A percentile compares a stretch with the other conserved stretches of the same genome.
phyloP scores from a whole-genome alignment of 2,329 filamentous ascomycete genomes.

The Parastagonospora nodorum region DNA sequence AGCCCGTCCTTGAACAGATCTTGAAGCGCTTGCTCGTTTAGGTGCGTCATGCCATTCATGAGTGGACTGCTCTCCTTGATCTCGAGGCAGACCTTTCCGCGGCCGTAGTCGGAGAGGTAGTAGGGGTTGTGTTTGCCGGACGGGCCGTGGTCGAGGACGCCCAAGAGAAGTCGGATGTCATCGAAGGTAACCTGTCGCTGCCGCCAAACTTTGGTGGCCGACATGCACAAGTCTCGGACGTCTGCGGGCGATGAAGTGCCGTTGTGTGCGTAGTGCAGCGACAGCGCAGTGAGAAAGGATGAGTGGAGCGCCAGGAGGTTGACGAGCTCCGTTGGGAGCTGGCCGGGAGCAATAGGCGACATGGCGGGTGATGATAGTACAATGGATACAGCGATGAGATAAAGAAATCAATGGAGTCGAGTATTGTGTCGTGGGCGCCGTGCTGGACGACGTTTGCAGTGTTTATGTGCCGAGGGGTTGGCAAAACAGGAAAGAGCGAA shows the following conservation, averaged over 20 bases:
- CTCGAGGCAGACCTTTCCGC: conserved; percentile 51
- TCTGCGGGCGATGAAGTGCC: conserved; percentile 52
- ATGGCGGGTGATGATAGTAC: conserved; percentile 27
- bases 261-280: conserved; percentile 57
- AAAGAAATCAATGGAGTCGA: conserved; percentile 24
- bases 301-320: conserved; percentile 53
- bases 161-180: conserved; percentile 54
- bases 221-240: conserved; percentile 46
- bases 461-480: conserved; percentile 37
- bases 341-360: conserved; percentile 34
- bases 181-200: conserved; percentile 52
- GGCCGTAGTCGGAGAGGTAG: conserved; percentile 50
- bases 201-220: conserved; percentile 52
- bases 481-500: conserved; percentile 26
- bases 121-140: conserved; percentile 41
- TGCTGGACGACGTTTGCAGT: conserved; percentile 14
- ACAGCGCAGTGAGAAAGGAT: conserved; percentile 56
- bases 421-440: conserved; percentile 19
- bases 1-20: conserved; percentile 56
- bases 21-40: conserved; percentile 56
- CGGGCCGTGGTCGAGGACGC: conserved; percentile 43
- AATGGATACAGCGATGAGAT: conserved; percentile 28
- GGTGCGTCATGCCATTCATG: conserved; percentile 30
- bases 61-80: conserved; percentile 37
- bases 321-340: conserved; percentile 50